phyloP scores from a whole-genome alignment of 2,329 filamentous ascomycete genomes.

The Fusarium haematococcum region DNA sequence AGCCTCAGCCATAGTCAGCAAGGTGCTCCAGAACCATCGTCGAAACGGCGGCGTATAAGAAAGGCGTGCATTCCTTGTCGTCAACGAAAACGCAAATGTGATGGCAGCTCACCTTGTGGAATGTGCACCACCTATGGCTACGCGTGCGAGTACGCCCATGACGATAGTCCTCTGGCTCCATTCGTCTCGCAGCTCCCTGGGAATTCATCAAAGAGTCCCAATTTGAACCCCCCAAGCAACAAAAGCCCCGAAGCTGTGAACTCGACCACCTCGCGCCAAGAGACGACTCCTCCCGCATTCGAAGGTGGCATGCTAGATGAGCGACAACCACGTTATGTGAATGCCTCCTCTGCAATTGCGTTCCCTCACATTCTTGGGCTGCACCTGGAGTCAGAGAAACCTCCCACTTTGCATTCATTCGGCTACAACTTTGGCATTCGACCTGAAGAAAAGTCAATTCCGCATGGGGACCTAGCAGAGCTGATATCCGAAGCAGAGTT shows the following conservation, averaged over 20 bases:
- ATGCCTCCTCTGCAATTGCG: slow-evolving; percentile 35
- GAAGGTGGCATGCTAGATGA: slow-evolving; percentile 35
- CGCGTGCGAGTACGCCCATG: slow-evolving; percentile 30
- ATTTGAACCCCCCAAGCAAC: not conserved
- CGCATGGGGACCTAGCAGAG: slow-evolving; percentile 21
- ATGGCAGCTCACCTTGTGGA: slow-evolving; percentile 35
- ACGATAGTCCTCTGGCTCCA: slow-evolving; percentile 7
- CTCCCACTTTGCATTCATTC: slow-evolving; percentile 31
- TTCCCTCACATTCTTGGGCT: slow-evolving; percentile 36
- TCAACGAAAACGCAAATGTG: slow-evolving; percentile 42
- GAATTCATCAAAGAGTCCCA: not conserved
- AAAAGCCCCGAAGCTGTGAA: slow-evolving; percentile 2
- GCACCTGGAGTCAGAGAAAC: slow-evolving; percentile 31
- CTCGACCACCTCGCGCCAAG: not conserved
- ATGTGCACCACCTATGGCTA: slow-evolving; percentile 40
- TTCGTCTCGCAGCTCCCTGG: slow-evolving; percentile 1
- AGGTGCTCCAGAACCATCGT: not conserved
- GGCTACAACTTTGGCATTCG: slow-evolving; percentile 41
- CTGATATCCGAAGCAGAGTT: slow-evolving; percentile 36
- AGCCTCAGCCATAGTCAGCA: not conserved
- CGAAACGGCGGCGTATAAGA: slow-evolving; percentile 18
- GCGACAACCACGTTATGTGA: slow-evolving; percentile 31
- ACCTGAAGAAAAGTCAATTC: slow-evolving; percentile 29
- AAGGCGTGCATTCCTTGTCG: slow-evolving; percentile 41
- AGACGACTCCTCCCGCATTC: not conserved